Percentiles rank a stretch among this genome's conserved stretches.
Conservation (phyloP, 2,329 filamentous ascomycete species). For the Teratosphaeria gauchensis region DNA sequence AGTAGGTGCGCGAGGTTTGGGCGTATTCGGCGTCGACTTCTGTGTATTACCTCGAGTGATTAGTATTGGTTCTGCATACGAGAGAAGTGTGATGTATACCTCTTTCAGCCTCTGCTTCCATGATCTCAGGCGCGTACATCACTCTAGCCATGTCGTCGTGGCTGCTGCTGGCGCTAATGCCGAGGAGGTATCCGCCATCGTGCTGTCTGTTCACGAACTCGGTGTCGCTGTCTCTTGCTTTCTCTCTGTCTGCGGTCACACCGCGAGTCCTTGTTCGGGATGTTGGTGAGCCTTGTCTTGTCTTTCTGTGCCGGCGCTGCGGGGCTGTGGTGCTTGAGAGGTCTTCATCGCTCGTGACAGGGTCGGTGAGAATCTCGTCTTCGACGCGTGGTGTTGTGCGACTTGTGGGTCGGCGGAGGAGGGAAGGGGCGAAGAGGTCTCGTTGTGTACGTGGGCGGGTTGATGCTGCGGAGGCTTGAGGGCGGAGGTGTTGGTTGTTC, state of each 20-base stretch:
- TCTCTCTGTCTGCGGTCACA: constrained; percentile 3
- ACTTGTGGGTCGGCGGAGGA: constrained; percentile 14
- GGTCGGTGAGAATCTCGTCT: constrained; percentile 20
- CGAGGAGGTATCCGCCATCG: constrained; percentile 18
- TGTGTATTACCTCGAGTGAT: background rate
- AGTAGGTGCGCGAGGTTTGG: constrained; percentile 16
- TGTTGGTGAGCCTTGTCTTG: background rate
- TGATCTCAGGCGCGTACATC: constrained; percentile 1
- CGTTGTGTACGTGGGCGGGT: constrained; percentile 15
- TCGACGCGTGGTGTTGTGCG: constrained; percentile 16
- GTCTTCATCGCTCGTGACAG: constrained; percentile 14
- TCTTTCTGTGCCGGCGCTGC: constrained; percentile 10
- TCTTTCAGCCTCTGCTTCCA: constrained; percentile 5
- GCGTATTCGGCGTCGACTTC: constrained; percentile 14
- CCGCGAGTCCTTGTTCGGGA: constrained; percentile 5
- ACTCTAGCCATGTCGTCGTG: constrained; percentile 1
- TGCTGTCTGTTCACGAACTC: constrained; percentile 21
- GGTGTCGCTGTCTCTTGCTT: constrained; percentile 7
- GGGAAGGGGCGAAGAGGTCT: constrained; percentile 18
- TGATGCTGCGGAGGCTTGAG: constrained; percentile 15
- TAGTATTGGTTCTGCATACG: too few species aligned
- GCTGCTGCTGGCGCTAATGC: background rate
- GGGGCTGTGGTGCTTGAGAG: constrained; percentile 5
- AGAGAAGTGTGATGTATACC: constrained; percentile 1
- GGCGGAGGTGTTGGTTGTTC: constrained; percentile 6